Percentiles rank a stretch among this genome's conserved stretches.
phyloP scores from a whole-genome alignment of 345 rosid species.

The Syzygium grande region DNA sequence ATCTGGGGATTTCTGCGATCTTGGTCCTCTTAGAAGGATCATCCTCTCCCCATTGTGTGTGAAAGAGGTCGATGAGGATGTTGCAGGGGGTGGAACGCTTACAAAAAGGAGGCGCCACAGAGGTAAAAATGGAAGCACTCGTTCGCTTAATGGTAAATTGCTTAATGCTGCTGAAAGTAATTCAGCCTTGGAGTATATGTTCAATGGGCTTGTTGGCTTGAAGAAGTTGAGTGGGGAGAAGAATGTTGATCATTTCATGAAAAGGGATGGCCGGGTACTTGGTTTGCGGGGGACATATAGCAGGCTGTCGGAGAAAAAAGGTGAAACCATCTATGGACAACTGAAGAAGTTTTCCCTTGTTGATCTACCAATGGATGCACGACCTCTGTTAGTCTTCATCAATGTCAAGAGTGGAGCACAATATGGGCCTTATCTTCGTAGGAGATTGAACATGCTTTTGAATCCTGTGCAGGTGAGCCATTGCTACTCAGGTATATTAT shows the following conservation, averaged over 20 bases:
- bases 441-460: slow-evolving; percentile 64
- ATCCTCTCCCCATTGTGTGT: slow-evolving; percentile 59
- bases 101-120: slow-evolving; percentile 15
- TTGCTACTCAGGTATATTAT: background rate
- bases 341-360: slow-evolving; percentile 31
- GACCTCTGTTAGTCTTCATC: slow-evolving; percentile 73
- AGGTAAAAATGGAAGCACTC: slow-evolving; percentile 23
- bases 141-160: slow-evolving; percentile 23
- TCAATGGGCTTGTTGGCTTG: slow-evolving; percentile 32
- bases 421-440: slow-evolving; percentile 60
- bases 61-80: slow-evolving; percentile 26
- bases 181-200: slow-evolving; percentile 15
- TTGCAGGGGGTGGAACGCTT: slow-evolving; percentile 22
- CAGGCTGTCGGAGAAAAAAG: slow-evolving; percentile 25
- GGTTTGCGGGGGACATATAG: slow-evolving; percentile 16
- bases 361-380: slow-evolving; percentile 52
- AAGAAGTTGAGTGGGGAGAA: slow-evolving; percentile 38
- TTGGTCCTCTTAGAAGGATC: slow-evolving; percentile 51
- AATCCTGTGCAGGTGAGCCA: slow-evolving; percentile 68
- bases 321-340: slow-evolving; percentile 11
- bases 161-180: slow-evolving; percentile 25
- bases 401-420: slow-evolving; percentile 85
- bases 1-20: slow-evolving; percentile 58
- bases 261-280: slow-evolving; percentile 14
- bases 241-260: slow-evolving; percentile 21